These are phyloP conservation scores for Glaciozyma martinii DNA, from an alignment of 768 basidiomycete genomes.

Conservation along the genomic window DNA sequence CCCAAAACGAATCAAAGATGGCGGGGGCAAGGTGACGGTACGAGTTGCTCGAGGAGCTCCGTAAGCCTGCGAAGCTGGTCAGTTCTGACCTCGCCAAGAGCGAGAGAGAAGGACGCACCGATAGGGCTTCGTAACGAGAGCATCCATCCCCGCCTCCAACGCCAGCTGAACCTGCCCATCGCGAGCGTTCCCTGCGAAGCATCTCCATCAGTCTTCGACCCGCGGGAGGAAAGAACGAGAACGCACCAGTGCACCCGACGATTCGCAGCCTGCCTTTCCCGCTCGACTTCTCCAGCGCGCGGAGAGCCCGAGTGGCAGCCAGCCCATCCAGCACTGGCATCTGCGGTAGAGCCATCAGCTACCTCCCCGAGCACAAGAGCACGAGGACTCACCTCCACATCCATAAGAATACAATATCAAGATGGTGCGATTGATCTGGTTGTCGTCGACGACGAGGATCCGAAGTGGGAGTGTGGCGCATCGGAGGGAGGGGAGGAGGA, in stretches of 20 bases:
- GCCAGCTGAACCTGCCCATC: constrained; percentile 16
- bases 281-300: constrained; percentile 17
- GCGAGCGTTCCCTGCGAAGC: constrained; percentile 24
- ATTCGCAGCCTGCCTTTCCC: constrained; percentile 13
- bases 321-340: constrained; percentile 32
- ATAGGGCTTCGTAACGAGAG: background rate
- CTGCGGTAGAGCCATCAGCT: background rate
- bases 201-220: no score
- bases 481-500: background rate
- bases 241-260: constrained; percentile 31
- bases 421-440: constrained; percentile 25
- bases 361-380: background rate
- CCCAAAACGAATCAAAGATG: no score
- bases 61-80: no score
- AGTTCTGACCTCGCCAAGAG: background rate
- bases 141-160: background rate
- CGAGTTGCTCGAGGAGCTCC: no score
- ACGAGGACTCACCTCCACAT: constrained; percentile 20
- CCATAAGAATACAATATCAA: constrained; percentile 25
- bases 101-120: background rate
- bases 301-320: constrained; percentile 22
- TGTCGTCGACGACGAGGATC: constrained; percentile 4
- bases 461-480: background rate
- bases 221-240: no score
- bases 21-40: no score